Conservation (phyloP, 2,329 filamentous ascomycete species). For the Cladorrhinum sp. region DNA sequence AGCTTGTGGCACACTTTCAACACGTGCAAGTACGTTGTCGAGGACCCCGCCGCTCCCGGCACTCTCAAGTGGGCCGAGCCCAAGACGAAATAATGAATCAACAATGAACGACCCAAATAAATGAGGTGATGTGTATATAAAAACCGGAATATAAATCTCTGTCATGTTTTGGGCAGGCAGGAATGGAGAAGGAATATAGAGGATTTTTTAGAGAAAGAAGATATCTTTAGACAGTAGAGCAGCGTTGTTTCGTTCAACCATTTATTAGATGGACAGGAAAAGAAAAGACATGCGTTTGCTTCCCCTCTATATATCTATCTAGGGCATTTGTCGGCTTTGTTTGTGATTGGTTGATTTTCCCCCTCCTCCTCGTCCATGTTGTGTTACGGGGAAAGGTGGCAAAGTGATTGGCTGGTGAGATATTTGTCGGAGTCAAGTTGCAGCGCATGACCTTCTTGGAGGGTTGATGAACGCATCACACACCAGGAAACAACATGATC, state of each 20-base stretch:
- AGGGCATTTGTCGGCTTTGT: not conserved
- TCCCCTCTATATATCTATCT: not conserved
- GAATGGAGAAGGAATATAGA: not conserved
- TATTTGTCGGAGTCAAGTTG: not conserved
- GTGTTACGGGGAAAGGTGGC: not conserved
- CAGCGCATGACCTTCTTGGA: not conserved
- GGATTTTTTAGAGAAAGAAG: not conserved
- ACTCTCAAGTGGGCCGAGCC: slow-evolving; percentile 36
- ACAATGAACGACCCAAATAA: not conserved
- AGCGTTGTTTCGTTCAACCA: not conserved
- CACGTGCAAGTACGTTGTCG: slow-evolving; percentile 47
- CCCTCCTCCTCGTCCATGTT: not conserved
- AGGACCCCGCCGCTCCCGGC: slow-evolving; percentile 36
- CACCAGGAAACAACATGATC: too few species aligned
- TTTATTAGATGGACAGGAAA: not conserved
- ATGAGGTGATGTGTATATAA: not conserved
- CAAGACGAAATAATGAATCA: slow-evolving; percentile 8
- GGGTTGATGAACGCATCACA: not conserved
- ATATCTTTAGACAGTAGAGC: not conserved
- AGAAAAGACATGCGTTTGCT: not conserved
- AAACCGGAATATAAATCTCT: not conserved
- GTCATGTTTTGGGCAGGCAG: not conserved
- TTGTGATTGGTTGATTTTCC: not conserved
- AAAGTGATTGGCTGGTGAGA: not conserved
- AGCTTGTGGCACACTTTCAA: slow-evolving; percentile 47